phyloP scores from a whole-genome alignment of 1,139 yeast species.

The Meyerozyma sp. region DNA sequence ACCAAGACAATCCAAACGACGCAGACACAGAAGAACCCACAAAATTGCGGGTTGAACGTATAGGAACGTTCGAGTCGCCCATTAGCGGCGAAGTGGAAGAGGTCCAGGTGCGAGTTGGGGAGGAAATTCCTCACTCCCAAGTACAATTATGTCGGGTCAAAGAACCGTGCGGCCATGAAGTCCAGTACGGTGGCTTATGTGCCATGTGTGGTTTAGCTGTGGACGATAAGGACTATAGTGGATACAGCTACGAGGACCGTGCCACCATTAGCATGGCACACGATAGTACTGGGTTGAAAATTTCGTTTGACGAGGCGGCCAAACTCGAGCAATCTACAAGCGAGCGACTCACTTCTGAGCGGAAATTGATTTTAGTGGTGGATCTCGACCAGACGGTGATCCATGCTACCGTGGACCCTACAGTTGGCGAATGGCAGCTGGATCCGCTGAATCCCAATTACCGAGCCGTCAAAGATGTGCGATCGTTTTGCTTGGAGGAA shows the following conservation, averaged over 20 bases:
- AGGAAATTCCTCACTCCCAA: constrained; percentile 50
- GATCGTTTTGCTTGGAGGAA: constrained; percentile 72
- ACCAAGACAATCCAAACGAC: constrained; percentile 52
- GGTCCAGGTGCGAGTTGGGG: constrained; percentile 51
- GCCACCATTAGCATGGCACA: constrained; percentile 90
- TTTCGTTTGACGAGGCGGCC: constrained; percentile 81
- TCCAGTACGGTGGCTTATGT: constrained; percentile 95
- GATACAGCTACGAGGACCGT: constrained; percentile 65
- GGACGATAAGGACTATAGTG: constrained; percentile 77
- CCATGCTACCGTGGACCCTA: constrained; percentile 97
- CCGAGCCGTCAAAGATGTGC: constrained; percentile 77
- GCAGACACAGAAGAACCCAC: constrained; percentile 18
- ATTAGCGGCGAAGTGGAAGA: constrained; percentile 62
- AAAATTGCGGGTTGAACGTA: constrained; percentile 50
- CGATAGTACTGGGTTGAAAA: constrained; percentile 80
- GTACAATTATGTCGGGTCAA: constrained; percentile 49
- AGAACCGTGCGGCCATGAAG: constrained; percentile 90
- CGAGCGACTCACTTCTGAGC: constrained; percentile 52
- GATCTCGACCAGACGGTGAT: constrained; percentile 97
- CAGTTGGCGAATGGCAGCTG: constrained; percentile 93
- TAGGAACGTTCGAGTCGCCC: constrained; percentile 78
- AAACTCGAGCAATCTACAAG: constrained; percentile 71
- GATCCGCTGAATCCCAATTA: constrained; percentile 84
- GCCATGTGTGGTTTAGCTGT: constrained; percentile 87
- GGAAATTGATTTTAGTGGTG: constrained; percentile 82